Base-by-base conservation (phyloP, 1,139 yeast species). In the Magnusiomyces fungicola region DNA sequence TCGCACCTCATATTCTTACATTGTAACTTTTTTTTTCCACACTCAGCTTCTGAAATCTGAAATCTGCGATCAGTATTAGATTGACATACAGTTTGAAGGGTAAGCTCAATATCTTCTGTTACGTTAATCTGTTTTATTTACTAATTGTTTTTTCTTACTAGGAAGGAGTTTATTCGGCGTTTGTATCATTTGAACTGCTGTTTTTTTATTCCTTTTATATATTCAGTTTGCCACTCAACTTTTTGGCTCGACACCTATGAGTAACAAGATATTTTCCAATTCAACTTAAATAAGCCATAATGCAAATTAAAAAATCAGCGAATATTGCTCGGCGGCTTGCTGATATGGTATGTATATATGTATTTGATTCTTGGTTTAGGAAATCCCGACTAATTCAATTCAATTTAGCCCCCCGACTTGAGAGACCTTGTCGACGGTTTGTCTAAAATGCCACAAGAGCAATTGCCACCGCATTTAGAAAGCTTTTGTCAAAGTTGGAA, bases 401-500 rank as follows among this genome's bases (percentile, higher is more conserved):
- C 29, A 42, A 22, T 37, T 29, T 63, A 71, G 74, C 68, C 71
- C 43, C 66, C 69, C n/a, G 58, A 76, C 41, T 63, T 76, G 53
- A 63, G 68, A 54, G 59, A 64, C 3, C 61, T 74, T 50, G 73
- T 78, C 40, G 68, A 68, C 27, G 62, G 63, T 1, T 57, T 78
- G 27, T 63, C 66, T 32, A 53, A 57, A 3, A 63, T 71, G 50
- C 63, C 68, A 2, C 54, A 59, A n/a, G 56, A 57, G 10, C 68
- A 68, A 44, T 69, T 78, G 48, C 69, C 74, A 1, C 48, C 49
- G 4, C 57, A 57, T 37, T 62, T 76, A 42, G 51, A 53, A 6
- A 57, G 56, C 14, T 66, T 73, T 53, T 56, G 52, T 7, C 53
- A 50, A 47, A 36, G 53, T 32, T 83, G 92, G 90, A 76, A 78